Conservation (phyloP, 2,329 filamentous ascomycete genomes). For the Cordyceps tenuipes region DNA sequence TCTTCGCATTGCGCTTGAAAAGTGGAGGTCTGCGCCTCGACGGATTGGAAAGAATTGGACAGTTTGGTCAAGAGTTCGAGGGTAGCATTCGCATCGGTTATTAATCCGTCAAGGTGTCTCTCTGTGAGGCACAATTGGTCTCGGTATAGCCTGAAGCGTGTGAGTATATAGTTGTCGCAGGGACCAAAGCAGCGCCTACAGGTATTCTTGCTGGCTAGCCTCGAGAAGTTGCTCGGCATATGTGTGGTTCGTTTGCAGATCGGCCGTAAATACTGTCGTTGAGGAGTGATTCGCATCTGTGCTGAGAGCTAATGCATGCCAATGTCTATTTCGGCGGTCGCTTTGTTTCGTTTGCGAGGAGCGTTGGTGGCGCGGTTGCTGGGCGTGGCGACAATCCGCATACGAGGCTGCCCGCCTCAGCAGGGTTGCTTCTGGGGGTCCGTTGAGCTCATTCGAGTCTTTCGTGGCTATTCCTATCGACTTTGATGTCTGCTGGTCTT, state of each 20-base stretch:
- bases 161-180: conserved; percentile 14
- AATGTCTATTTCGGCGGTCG: conserved; percentile 35
- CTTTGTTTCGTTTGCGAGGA: conserved; percentile 23
- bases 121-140: conserved; percentile 76
- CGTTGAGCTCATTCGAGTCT: conserved; percentile 44
- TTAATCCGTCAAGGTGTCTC: conserved; percentile 69
- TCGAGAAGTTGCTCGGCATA: conserved; percentile 64
- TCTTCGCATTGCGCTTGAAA: conserved; percentile 91
- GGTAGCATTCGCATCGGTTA: conserved; percentile 68
- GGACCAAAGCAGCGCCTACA: conserved; percentile 42
- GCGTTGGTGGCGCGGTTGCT: conserved; percentile 33
- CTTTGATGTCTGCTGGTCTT: conserved; percentile 41
- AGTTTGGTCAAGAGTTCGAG: conserved; percentile 69
- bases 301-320: conserved; percentile 40
- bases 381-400: conserved; percentile 64
- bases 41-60: conserved; percentile 76
- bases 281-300: background rate
- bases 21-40: conserved; percentile 84
- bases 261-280: background rate
- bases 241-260: conserved; percentile 16
- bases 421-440: conserved; percentile 58
- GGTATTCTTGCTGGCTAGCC: conserved; percentile 77
- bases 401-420: conserved; percentile 63
- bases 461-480: conserved; percentile 52
- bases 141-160: conserved; percentile 54